These are phyloP conservation scores for Teratosphaeria destructans DNA, from an alignment of 2,329 filamentous ascomycete genomes.

Conservation along the genomic window DNA sequence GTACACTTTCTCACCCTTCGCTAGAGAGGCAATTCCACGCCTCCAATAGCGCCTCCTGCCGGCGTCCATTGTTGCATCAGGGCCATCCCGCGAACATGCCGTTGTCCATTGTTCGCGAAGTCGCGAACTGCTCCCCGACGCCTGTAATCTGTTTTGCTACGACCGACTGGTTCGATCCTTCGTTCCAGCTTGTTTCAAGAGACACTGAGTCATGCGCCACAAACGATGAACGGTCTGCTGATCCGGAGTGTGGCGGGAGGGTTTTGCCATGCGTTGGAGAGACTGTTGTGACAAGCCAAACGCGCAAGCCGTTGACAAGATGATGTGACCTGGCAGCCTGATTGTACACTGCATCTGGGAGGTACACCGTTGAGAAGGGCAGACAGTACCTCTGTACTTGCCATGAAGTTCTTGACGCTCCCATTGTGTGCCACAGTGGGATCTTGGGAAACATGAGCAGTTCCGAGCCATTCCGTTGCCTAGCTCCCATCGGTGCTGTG, in stretches of 20 bases:
- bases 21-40: neutral
- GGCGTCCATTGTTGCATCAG: neutral
- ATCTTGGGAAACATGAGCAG: neutral
- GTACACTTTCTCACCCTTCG: neutral
- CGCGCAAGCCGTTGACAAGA: neutral
- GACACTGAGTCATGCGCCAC: neutral
- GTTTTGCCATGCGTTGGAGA: neutral
- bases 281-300: neutral
- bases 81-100: neutral
- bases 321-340: neutral
- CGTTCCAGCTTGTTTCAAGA: neutral
- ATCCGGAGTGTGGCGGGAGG: neutral
- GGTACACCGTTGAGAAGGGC: too few relatives aligned
- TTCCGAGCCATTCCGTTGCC: neutral
- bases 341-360: too few relatives aligned
- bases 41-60: neutral
- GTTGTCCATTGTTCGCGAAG: neutral
- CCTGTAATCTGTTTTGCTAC: neutral
- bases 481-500: neutral
- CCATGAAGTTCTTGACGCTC: neutral
- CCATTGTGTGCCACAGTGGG: too few relatives aligned
- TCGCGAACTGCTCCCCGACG: neutral
- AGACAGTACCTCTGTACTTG: neutral
- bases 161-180: neutral
- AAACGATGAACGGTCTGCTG: neutral